Evolutionary conservation across 108 stramenopile species (phyloP), one percentile per base, ranked within the genome.

Genomic region (Pelagomonas calceolata): DNA sequence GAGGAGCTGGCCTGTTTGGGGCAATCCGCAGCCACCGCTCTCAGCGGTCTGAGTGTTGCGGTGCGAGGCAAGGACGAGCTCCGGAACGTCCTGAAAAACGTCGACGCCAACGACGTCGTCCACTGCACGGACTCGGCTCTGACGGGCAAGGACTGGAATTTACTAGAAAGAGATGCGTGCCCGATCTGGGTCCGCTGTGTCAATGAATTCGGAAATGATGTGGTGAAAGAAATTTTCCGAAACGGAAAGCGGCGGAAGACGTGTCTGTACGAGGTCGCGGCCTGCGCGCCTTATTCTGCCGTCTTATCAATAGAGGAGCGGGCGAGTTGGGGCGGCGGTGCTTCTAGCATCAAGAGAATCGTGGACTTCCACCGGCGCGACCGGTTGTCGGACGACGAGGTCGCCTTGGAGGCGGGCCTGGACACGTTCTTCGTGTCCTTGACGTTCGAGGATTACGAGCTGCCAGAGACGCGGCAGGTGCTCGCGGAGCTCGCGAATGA

Each of bases 401-500:
- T 26, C 21, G 51, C 3, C 51, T 77, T 79, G 4, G 73, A 78
- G n/a, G 36, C 78, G 63, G 79, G 79, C 51, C 60, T 70, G 34
- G 70, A 79, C 73, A 79, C 79, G 30, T 79, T 79, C 77, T 82
- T 82, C 65, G 71, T 81, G 34, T 80, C 81, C 17, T 76, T 82
- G 21, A 60, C 51, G 7, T 60, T 60, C 51, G 21, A 16, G 21
- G 51, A 60, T 3, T 60, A 60, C 51, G 14, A 3, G 51, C 21
- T 4, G 10, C 21, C 3, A 3, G 21, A 16, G 10, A 12, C 51
- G 51, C 1, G 14, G 10, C 21, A 16, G 31, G 81, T 81, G 32
- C 75, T 76, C 3, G 75, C 72, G 31, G 96, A 75, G 0, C 94
- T 94, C 94, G 93, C 97, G n/a, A 95, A 78, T 10, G 98, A 96